Evolutionary conservation across 2,329 filamentous ascomycete genomes (phyloP).

Genomic region (Colletotrichum somersetense): DNA sequence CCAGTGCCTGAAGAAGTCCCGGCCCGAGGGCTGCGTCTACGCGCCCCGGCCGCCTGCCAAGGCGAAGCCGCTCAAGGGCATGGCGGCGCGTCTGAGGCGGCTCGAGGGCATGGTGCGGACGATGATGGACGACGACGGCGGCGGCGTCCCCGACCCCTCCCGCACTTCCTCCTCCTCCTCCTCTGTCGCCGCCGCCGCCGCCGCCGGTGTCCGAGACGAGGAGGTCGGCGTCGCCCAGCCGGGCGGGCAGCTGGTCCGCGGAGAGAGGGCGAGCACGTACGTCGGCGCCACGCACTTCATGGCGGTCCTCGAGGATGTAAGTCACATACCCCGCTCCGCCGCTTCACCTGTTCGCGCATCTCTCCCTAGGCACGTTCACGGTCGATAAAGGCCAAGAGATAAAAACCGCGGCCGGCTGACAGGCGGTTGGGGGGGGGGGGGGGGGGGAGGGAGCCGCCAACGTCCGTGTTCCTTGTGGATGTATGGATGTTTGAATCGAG

Average conservation of each 20-base stretch:
- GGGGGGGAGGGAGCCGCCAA: too few relatives aligned
- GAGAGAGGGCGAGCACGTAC: constrained; percentile 61
- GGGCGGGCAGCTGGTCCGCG: constrained; percentile 59
- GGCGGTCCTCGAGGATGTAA: constrained; percentile 71
- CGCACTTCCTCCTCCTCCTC: too few relatives aligned
- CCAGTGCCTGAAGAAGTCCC: constrained; percentile 65
- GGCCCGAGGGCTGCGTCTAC: constrained; percentile 61
- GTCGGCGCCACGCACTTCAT: constrained; percentile 72
- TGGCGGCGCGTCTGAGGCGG: constrained; percentile 66
- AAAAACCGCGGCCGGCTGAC: constrained; percentile 36
- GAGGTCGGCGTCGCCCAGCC: constrained; percentile 42
- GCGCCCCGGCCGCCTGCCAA: constrained; percentile 60
- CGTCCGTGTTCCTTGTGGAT: too few relatives aligned
- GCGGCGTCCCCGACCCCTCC: not conserved
- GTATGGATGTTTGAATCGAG: too few relatives aligned
- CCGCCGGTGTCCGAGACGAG: not conserved
- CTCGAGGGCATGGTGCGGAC: constrained; percentile 70
- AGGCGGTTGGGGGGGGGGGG: not conserved
- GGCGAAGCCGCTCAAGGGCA: constrained; percentile 58
- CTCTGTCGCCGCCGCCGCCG: not conserved
- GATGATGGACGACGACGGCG: constrained; percentile 61
- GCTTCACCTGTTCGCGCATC: not conserved
- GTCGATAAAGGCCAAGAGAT: not conserved
- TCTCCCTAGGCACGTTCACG: not conserved
- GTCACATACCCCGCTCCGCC: constrained; percentile 42